Base-by-base conservation (phyloP, 768 basidiomycete genomes). In the Daedalea quercina region DNA sequence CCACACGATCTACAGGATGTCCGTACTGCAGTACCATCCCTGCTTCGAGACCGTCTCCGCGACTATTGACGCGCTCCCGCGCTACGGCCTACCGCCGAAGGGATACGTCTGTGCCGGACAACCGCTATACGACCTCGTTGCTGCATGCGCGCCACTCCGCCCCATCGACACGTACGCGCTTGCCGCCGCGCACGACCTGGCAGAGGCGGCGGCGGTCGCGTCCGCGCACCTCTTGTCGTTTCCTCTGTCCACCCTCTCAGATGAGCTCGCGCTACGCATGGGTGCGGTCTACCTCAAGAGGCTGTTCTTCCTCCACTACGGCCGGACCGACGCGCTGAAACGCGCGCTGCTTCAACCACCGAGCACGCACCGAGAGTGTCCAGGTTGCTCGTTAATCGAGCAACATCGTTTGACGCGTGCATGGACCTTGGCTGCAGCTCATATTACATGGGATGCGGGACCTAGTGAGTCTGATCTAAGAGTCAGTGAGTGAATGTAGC, bases 11-110 rank as follows among this genome's bases (percentile, higher is more conserved):
- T 90, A 91, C 67, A 76, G 82, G 58, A 74, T 87, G 66, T 78
- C 85, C 8, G 87, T 82, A 62, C 72, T 79, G 22, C 84, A 87
- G 59, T 89, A 85, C 68, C 78, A 80, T 4, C 89, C 87, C 9
- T 66, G 80, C 3, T 79, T 85, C 51, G 73, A 80, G 23, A 73
- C 50, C 11, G 42, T 72, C 44, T 9, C 55, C 17, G 47, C 44
- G 6, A 60, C 66, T 25, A 53, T 67, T 40, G 50, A 42, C 35
- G 57, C 59, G 7, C 45, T 70, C 43, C 37, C 46, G 17, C 45
- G 44, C 13, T 70, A 71, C 54, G 69, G 67, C 25, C 15, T 63
- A n/a, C 41, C 50, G 8, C 52, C 54, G 1, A 50, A 52, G 3
- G 47, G 35, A 0, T 59, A 65, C 51, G 59, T 74, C 47, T 35